Evolutionary conservation across 2,329 filamentous ascomycete genomes (phyloP), one percentile per base, ranked within the genome.

Genomic region (Colletotrichum costaricense): DNA sequence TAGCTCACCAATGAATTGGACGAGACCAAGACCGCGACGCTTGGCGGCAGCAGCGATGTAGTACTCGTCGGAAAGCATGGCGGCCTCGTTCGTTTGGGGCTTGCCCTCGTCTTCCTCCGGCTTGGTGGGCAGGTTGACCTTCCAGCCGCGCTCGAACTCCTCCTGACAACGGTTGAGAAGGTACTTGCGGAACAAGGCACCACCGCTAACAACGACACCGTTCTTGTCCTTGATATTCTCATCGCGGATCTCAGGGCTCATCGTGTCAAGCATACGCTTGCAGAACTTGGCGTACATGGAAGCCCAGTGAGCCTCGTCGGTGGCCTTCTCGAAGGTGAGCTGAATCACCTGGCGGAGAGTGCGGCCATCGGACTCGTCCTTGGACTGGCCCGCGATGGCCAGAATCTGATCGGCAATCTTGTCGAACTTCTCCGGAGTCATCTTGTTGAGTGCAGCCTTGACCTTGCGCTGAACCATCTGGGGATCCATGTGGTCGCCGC

Each of bases 261-360:
- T 98, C 75, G 91, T 95, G 83, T 97, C 94, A 74, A 98, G 88
- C 97, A 98, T 98, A 76, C 93, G 92, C 88, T 96, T 95, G 88
- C 95, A 98, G 90, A 99, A 99, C 84, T 95, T 97, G 81, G 97
- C 97, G 81, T 99, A 99, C 94, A 98, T 98, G 24, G 94, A 94
- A 67, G 96, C 96, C 96, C 97, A 99, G 86, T 98, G 96, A 78
- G 95, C 94, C 84, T 99, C 97, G 80, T 99, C 97, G 35, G 95
- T 98, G 76, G 97, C 97, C 88, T 99, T 99, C 87, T 99, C 97
- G 78, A 99, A 99, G 1, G 96, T 98, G 74, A 99, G 94, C 85
- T 98, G 96, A 81, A 99, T 99, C 80, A 99, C 96, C 84, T 99
- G 97, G 79, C 97, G 94, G 63, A 99, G 89, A 8, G 97, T 98